Evolutionary conservation across 345 rosid species (phyloP).

Genomic region (Moricandia arvensis): DNA sequence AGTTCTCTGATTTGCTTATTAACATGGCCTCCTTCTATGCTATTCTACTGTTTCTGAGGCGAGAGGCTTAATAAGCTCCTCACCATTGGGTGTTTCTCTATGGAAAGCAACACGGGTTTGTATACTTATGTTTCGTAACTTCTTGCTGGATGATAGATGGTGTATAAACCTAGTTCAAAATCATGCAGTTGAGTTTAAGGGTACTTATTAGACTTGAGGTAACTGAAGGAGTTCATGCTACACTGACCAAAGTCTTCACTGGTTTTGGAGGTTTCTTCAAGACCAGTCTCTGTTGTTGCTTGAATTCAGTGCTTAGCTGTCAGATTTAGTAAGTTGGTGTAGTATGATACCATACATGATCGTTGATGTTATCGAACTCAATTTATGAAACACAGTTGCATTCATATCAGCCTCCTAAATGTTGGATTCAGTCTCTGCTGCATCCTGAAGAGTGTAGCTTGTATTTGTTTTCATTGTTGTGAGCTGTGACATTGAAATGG

Average conservation of each 20-base stretch:
- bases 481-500: not conserved
- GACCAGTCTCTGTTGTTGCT: too few species aligned
- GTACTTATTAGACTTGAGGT: not conserved
- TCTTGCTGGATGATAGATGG: not conserved
- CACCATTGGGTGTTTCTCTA: not conserved
- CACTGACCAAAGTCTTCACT: not conserved
- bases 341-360: too few species aligned
- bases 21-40: not conserved
- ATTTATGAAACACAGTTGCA: too few species aligned
- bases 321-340: too few species aligned
- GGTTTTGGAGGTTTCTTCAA: too few species aligned
- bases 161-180: not conserved
- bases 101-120: constrained; percentile 3
- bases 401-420: not conserved
- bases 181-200: not conserved
- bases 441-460: not conserved
- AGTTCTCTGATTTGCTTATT: constrained; percentile 4
- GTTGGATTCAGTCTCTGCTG: not conserved
- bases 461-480: not conserved
- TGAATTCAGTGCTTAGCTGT: too few species aligned
- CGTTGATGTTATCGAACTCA: too few species aligned
- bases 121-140: too few species aligned
- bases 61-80: constrained; percentile 12
- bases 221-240: constrained; percentile 4
- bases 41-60: not conserved